Base-by-base conservation (phyloP, 75 land plant genomes). In the Isoetes taiwanensis region DNA sequence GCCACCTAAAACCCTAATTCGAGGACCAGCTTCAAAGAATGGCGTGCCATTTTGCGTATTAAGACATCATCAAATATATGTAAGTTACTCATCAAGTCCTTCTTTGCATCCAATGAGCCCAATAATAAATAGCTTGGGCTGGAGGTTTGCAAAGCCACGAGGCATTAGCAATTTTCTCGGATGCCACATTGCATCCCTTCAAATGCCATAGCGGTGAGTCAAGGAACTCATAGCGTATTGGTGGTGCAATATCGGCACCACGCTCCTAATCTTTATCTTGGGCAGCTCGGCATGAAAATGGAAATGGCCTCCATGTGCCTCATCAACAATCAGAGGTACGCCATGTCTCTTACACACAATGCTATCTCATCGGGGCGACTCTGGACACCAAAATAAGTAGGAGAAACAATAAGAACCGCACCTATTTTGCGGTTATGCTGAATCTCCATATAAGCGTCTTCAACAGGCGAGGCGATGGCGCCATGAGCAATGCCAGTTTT, bases 221-320 rank as follows among this genome's bases (percentile, higher is more conserved):
- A 90, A 80, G 59, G 97, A 90, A 60, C 70, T 65, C 27, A 90
- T 64, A 30, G 82, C 93, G 56, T 90, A 85, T 69, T 90, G 93
- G 93, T 90, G 12, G 97, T 3, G 69, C 84, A 11, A 90, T 52
- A 72, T 90, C 93, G 4, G 93, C 93, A 1, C 93, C 87, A 66
- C 86, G 87, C 58, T 82, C 80, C 21, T 85, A 68, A 4, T 84
- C 81, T n/a, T n/a, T 5, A 91, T 73, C 24, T n/a, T 37, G 26
- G 97, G 97, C 20, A 90, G 59, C 40, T 64, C 32, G 14, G 61
- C 68, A 58, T 90, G 93, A 62, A 90, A 90, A 31, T 67, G 70
- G 42, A 90, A 83, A 54, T 90, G 97, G 5, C 82, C 97, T 9
- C 97, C 97, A 62, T 90, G 97, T 26, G 97, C 97, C 63, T 90